Conservation (phyloP, 257 asterid genomes). For the Coffea canephora region DNA sequence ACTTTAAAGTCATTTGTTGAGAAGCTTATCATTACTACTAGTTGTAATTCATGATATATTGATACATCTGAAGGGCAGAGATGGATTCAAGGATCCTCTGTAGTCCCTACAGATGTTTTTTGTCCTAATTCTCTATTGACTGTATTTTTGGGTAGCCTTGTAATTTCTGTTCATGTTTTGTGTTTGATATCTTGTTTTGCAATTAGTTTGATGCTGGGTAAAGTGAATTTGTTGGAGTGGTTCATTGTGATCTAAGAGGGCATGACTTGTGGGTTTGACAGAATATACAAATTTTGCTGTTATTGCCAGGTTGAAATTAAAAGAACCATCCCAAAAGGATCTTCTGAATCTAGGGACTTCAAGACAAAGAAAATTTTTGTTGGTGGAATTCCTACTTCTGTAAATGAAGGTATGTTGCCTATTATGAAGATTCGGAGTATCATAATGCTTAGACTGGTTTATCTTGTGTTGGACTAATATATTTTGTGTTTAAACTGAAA, state of each 20-base stretch:
- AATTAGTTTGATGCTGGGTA: background rate
- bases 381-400: constrained; percentile 86
- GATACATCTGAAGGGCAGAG: background rate
- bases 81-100: too few species aligned
- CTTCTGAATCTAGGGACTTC: constrained; percentile 83
- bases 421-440: background rate
- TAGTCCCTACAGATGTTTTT: too few species aligned
- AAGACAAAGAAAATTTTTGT: constrained; percentile 87
- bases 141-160: too few species aligned
- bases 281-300: background rate
- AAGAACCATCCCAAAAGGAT: constrained; percentile 88
- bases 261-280: background rate
- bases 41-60: background rate
- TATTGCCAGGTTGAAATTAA: constrained; percentile 80
- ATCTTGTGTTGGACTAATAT: background rate
- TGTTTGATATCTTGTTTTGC: background rate
- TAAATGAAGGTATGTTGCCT: constrained; percentile 58
- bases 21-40: background rate
- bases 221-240: background rate
- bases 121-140: too few species aligned
- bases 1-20: background rate
- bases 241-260: background rate
- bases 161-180: background rate
- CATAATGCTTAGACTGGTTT: background rate
- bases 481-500: background rate